Evolutionary conservation across 169 alveolate species (phyloP).

Genomic region (Plasmodium blacklocki): DNA sequence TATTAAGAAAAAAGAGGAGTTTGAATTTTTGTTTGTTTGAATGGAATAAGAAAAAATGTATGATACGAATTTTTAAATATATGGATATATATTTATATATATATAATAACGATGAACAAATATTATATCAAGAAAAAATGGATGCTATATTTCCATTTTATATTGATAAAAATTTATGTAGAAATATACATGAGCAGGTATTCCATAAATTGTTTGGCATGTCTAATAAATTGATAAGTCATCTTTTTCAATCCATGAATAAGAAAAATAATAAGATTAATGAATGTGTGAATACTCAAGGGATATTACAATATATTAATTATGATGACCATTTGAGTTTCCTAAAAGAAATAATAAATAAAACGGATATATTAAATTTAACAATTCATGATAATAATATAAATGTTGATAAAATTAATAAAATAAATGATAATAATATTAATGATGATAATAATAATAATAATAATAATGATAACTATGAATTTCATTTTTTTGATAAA

Average conservation of each 20-base stretch:
- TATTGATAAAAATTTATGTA: constrained; percentile 7
- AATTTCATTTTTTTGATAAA: not conserved
- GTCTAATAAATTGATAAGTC: not conserved
- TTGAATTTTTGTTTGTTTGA: constrained; percentile 59
- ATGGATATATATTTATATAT: constrained; percentile 42
- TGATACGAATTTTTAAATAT: constrained; percentile 38
- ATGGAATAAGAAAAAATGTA: constrained; percentile 34
- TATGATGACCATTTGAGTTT: constrained; percentile 6
- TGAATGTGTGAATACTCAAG: not conserved
- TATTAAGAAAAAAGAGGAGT: constrained; percentile 60
- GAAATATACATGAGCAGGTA: constrained; percentile 16
- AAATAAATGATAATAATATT: not conserved
- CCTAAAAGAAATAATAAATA: constrained; percentile 6
- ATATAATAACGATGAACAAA: constrained; percentile 21
- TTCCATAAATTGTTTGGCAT: constrained; percentile 21
- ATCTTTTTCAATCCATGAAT: not conserved
- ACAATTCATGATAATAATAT: not conserved
- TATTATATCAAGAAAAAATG: constrained; percentile 43
- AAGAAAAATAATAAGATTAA: not conserved
- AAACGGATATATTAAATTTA: constrained; percentile 6
- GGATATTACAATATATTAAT: constrained; percentile 18
- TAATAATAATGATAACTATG: not conserved
- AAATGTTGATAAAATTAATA: not conserved
- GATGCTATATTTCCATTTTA: constrained; percentile 28
- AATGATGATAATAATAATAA: not conserved